Evolutionary conservation across 1,139 yeast genomes (phyloP).

Genomic region (Eremothecium cymbalariae): DNA sequence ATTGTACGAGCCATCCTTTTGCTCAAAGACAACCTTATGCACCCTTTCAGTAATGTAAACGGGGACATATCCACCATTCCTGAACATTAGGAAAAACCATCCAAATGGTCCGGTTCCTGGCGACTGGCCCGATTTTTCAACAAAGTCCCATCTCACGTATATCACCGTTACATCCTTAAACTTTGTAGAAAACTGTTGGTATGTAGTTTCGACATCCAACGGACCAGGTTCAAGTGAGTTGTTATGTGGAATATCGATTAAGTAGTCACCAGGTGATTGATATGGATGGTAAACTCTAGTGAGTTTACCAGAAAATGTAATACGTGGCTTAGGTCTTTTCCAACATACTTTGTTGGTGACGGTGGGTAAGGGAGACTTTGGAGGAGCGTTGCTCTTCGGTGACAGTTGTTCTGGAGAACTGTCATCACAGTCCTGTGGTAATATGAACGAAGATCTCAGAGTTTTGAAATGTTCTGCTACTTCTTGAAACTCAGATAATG

Average conservation of each 20-base stretch:
- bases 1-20: neutral
- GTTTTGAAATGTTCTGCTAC: slow-evolving; percentile 2
- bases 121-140: slow-evolving; percentile 5
- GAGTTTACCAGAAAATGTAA: slow-evolving; percentile 3
- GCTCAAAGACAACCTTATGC: slow-evolving; percentile 4
- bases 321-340: slow-evolving; percentile 4
- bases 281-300: slow-evolving; percentile 5
- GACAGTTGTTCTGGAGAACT: too few species aligned
- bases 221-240: slow-evolving; percentile 6
- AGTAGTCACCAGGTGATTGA: slow-evolving; percentile 4
- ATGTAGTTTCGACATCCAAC: slow-evolving; percentile 3
- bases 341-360: too few species aligned
- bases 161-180: slow-evolving; percentile 2
- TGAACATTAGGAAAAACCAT: slow-evolving; percentile 5
- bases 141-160: slow-evolving; percentile 4
- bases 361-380: too few species aligned
- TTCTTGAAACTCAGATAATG: neutral
- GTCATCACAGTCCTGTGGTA: slow-evolving; percentile 3
- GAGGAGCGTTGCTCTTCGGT: too few species aligned
- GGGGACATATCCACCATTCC: slow-evolving; percentile 3
- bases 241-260: neutral
- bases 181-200: slow-evolving; percentile 2
- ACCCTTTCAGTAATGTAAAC: slow-evolving; percentile 5
- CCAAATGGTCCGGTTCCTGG: slow-evolving; percentile 6
- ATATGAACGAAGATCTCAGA: neutral